Evolutionary conservation across 176 grass and related monocot species (phyloP).

Genomic region (Lolium perenne): DNA sequence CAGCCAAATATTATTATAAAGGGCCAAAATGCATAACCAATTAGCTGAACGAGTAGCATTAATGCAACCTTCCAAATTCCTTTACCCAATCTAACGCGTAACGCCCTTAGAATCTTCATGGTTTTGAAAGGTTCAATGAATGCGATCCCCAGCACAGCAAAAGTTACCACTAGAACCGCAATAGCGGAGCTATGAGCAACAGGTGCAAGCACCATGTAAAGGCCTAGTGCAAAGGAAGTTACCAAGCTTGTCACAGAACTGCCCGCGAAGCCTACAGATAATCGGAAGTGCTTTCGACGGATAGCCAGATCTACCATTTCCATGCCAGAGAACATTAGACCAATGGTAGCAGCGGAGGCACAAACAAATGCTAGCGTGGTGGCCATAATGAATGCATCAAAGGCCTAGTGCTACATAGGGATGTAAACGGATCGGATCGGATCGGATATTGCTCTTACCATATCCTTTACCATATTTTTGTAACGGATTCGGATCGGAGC

Average conservation of each 20-base stretch:
- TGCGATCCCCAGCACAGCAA: background rate
- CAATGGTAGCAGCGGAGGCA: background rate
- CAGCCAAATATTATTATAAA: background rate
- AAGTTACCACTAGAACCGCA: background rate
- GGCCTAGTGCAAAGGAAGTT: background rate
- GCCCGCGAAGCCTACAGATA: background rate
- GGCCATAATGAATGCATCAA: slow-evolving; percentile 38
- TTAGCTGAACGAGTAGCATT: background rate
- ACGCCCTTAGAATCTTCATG: background rate
- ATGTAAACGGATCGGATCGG: no score
- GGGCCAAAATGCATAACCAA: background rate
- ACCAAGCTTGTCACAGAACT: slow-evolving; percentile 13
- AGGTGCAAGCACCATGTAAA: background rate
- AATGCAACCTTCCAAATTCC: background rate
- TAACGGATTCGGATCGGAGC: no score
- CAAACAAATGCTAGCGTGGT: slow-evolving; percentile 11
- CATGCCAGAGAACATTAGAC: slow-evolving; percentile 8
- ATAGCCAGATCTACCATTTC: background rate
- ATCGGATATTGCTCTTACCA: no score
- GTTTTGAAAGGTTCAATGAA: background rate
- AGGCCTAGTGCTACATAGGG: no score
- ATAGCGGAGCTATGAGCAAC: background rate
- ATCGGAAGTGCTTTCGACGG: background rate
- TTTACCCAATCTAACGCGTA: background rate
- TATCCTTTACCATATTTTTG: no score